Conservation (phyloP, 352 stramenopile genomes). For the Pythium coloratum region DNA sequence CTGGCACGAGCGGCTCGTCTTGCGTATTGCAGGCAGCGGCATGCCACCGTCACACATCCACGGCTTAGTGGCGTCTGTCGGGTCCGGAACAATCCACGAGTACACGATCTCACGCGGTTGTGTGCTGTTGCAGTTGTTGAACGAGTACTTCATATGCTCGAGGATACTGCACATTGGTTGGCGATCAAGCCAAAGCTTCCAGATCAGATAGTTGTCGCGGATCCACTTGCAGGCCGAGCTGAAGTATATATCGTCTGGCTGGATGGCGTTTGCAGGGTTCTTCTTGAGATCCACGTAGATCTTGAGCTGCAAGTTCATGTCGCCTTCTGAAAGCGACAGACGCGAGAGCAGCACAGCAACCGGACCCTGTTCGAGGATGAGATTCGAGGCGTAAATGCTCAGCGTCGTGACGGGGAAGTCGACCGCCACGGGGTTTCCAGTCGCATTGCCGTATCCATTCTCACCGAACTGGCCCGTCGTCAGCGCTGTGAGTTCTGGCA, state of each 20-base stretch:
- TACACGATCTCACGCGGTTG: constrained; percentile 34
- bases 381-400: constrained; percentile 30
- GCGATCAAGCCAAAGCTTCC: constrained; percentile 28
- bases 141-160: constrained; percentile 30
- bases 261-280: not conserved
- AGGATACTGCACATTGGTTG: constrained; percentile 27
- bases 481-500: constrained; percentile 16
- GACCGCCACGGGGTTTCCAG: constrained; percentile 39
- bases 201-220: constrained; percentile 26
- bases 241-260: constrained; percentile 31
- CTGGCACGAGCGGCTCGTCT: constrained; percentile 29
- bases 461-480: constrained; percentile 36
- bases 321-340: constrained; percentile 25
- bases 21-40: constrained; percentile 10
- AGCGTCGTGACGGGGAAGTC: constrained; percentile 37
- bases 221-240: constrained; percentile 32
- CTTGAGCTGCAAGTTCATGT: constrained; percentile 33
- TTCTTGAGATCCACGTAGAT: constrained; percentile 24
- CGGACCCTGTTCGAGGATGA: constrained; percentile 22
- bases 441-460: constrained; percentile 40
- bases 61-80: constrained; percentile 12
- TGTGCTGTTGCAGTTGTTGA: constrained; percentile 28
- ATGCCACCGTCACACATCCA: constrained; percentile 32
- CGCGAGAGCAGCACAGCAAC: constrained; percentile 30
- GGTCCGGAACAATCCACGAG: constrained; percentile 25